Evolutionary conservation across 2,329 filamentous ascomycete species (phyloP).

Genomic region (Neofusicoccum laricinum): DNA sequence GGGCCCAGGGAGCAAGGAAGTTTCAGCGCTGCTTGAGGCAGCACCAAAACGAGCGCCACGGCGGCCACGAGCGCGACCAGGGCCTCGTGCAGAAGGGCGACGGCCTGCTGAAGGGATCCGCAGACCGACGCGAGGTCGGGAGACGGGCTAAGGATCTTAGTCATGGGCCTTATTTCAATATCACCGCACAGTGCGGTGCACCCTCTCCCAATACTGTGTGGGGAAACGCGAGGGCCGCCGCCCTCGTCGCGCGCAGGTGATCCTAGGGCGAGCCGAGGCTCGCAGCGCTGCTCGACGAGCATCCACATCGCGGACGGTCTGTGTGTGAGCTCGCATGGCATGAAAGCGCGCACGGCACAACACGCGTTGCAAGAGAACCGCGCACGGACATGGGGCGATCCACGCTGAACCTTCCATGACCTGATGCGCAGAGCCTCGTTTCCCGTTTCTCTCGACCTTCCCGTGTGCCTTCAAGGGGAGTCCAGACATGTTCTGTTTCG

Average conservation of each 20-base stretch:
- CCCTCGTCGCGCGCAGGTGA: background rate
- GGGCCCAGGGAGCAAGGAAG: background rate
- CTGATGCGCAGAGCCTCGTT: constrained; percentile 13
- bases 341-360: constrained; percentile 5
- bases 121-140: constrained; percentile 1
- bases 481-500: constrained; percentile 15
- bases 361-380: constrained; percentile 1
- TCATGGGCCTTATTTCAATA: constrained; percentile 18
- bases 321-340: constrained; percentile 12
- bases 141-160: constrained; percentile 15
- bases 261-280: constrained; percentile 5
- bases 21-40: background rate
- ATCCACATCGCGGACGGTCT: background rate
- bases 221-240: constrained; percentile 2
- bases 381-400: constrained; percentile 1
- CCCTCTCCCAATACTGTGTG: constrained; percentile 14
- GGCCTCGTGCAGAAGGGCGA: constrained; percentile 6
- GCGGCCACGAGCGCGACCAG: constrained; percentile 8
- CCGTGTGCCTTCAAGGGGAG: background rate
- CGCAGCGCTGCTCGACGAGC: background rate
- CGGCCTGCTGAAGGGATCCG: constrained; percentile 4
- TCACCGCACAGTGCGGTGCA: background rate
- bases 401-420: constrained; percentile 4
- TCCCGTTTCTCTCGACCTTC: background rate
- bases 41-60: background rate